Evolutionary conservation across 768 basidiomycete genomes (phyloP), one percentile per base, ranked within the genome.

Genomic region (Mycena olivaceomarginata): DNA sequence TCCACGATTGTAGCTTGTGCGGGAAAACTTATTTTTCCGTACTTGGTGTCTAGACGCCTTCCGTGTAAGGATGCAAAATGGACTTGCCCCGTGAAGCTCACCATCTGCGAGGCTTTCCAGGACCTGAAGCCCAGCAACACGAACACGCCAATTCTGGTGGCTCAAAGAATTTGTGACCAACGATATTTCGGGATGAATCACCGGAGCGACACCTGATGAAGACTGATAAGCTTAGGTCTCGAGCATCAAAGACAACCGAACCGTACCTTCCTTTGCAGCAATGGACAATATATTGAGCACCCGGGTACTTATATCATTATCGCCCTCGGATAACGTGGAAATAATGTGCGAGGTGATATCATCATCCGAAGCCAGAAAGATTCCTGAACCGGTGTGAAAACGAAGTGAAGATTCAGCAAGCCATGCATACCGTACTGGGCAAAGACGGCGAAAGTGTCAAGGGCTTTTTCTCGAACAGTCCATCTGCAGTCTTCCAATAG

Each of bases 261-360:
- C 22, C 56, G 16, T 5, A 70, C 57, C 68, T 43, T 15, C 20
- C 11, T 57, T 45, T 60, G 43, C 59, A 39, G 39, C 43, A n/a
- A 11, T 70, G 57, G 25, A 70, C 45, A 70, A 70, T 31, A 70
- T 46, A 10, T 37, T 37, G n/a, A 70, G 59, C 40, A 70, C 8
- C 16, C 22, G 3, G 22, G 40, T n/a, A 18, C 45, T 60, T 62
- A 25, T 46, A 11, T 70, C 57, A 20, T 25, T 60, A 20, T 70
- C 25, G 25, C 59, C 69, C 22, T 62, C 69, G 5, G 59, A 70
- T 62, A 70, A 22, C 22, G 60, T n/a, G 15, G 57, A 70, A 37
- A 70, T 59, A 12, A 70, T 45, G 43, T 39, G 69, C 5, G 43
- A 45, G 5, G n/a, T 20, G 43, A 62, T 46, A 16, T 48, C 69